Evolutionary conservation across 176 grass and related monocot genomes (phyloP).

Genomic region (Oryza officinalis): DNA sequence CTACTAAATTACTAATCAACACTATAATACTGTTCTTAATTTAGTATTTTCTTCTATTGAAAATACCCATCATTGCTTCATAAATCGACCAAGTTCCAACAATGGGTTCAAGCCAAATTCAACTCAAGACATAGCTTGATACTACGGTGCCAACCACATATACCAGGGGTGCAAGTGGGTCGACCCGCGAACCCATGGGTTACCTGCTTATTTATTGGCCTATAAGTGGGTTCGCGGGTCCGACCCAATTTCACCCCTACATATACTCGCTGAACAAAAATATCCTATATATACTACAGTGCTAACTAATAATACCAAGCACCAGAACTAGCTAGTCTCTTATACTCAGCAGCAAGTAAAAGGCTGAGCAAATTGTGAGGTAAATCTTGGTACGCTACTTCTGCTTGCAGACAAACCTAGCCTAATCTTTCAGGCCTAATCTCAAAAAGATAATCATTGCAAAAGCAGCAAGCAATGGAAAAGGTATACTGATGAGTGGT

Average conservation of each 20-base stretch:
- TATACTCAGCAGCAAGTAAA: background rate
- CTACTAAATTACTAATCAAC: background rate
- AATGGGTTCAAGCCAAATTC: background rate
- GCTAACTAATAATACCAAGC: background rate
- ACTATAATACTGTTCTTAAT: background rate
- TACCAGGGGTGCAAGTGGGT: no score
- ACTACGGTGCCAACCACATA: background rate
- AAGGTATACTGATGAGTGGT: background rate
- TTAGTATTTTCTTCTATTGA: background rate
- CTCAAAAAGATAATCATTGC: background rate
- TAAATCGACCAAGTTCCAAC: background rate
- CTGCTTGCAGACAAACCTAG: background rate
- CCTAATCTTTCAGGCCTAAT: background rate
- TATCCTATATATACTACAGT: background rate
- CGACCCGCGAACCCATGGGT: no score
- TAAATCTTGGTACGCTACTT: background rate
- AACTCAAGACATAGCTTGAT: background rate
- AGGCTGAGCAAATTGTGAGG: background rate
- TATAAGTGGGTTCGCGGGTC: no score
- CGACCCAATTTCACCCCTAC: no score
- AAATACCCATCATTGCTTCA: background rate
- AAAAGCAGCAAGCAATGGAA: conserved; percentile 6
- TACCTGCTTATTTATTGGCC: no score
- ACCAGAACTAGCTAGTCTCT: background rate
- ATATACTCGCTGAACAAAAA: background rate